Conservation (phyloP, 352 stramenopile species). For the Pythium pyrilobum region DNA sequence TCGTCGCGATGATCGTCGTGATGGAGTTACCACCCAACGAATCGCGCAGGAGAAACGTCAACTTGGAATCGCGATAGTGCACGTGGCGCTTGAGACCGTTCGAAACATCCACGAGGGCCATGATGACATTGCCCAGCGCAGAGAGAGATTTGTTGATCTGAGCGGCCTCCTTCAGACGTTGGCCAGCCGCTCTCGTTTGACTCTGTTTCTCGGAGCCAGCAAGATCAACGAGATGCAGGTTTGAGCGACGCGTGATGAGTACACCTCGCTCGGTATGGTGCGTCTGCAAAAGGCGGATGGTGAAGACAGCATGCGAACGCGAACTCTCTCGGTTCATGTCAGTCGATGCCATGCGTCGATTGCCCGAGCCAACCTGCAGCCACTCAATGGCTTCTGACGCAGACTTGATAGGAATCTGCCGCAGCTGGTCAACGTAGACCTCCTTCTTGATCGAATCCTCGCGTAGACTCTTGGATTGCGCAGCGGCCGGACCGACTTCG, state of each 20-base stretch:
- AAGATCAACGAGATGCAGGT: conserved; percentile 83
- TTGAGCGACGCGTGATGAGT: conserved; percentile 62
- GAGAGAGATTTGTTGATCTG: conserved; percentile 90
- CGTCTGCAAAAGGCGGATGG: conserved; percentile 89
- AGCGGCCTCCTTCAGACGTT: conserved; percentile 83
- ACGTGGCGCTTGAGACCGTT: conserved; percentile 78
- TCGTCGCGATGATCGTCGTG: conserved; percentile 81
- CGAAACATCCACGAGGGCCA: conserved; percentile 80
- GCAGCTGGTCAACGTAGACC: conserved; percentile 79
- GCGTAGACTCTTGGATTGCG: conserved; percentile 61
- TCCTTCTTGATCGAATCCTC: conserved; percentile 67
- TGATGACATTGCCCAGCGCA: conserved; percentile 86
- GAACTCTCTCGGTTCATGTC: conserved; percentile 97
- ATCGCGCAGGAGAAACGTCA: conserved; percentile 79
- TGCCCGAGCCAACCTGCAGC: conserved; percentile 74
- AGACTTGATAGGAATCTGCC: conserved; percentile 55
- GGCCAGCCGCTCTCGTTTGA: conserved; percentile 70
- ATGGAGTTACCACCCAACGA: conserved; percentile 83
- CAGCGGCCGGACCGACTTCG: conserved; percentile 41
- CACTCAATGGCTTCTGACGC: conserved; percentile 67
- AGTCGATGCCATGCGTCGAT: conserved; percentile 92
- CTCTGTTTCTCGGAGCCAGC: conserved; percentile 85
- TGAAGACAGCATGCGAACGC: conserved; percentile 97
- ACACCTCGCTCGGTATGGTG: conserved; percentile 54
- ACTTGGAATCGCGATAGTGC: conserved; percentile 84